These are phyloP conservation scores for Plantago coronopus DNA, from an alignment of 305 asterid genomes.

Conservation along the genomic window DNA sequence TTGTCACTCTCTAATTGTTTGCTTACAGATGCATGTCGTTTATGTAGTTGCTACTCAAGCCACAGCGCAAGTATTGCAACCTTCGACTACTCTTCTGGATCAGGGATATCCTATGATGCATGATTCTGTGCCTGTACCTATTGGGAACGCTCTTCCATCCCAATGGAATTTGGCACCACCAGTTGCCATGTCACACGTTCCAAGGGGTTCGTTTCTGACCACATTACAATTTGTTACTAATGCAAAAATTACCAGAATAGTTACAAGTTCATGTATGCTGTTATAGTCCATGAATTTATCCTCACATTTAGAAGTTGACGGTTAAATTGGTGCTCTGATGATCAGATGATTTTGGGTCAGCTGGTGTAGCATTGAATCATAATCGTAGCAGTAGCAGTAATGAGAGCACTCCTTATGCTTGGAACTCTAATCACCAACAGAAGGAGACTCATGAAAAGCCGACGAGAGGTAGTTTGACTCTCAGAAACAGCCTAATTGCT, in stretches of 20 bases:
- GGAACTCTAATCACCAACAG: slow-evolving; percentile 35
- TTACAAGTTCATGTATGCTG: background rate
- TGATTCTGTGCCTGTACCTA: slow-evolving; percentile 43
- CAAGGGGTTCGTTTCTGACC: slow-evolving; percentile 42
- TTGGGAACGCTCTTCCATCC: slow-evolving; percentile 36
- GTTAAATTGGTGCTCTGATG: slow-evolving; percentile 12
- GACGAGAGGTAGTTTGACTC: slow-evolving; percentile 45
- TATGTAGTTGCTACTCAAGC: slow-evolving; percentile 40
- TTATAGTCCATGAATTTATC: slow-evolving; percentile 6
- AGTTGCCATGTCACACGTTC: slow-evolving; percentile 26
- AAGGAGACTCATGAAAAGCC: slow-evolving; percentile 33
- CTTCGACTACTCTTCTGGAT: slow-evolving; percentile 47
- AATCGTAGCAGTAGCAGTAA: slow-evolving; percentile 64
- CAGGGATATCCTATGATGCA: slow-evolving; percentile 39
- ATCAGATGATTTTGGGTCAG: slow-evolving; percentile 49
- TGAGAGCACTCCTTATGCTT: slow-evolving; percentile 46
- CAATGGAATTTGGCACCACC: slow-evolving; percentile 49
- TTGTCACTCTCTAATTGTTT: background rate
- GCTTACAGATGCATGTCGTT: slow-evolving; percentile 1
- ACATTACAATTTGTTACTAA: background rate
- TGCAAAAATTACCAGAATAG: background rate
- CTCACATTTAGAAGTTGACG: slow-evolving; percentile 13
- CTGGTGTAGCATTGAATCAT: slow-evolving; percentile 26
- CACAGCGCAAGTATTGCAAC: slow-evolving; percentile 34
- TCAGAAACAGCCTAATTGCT: too few relatives aligned